phyloP scores from a whole-genome alignment of 2,329 filamentous ascomycete genomes.

The Arthrobotrys iridis region DNA sequence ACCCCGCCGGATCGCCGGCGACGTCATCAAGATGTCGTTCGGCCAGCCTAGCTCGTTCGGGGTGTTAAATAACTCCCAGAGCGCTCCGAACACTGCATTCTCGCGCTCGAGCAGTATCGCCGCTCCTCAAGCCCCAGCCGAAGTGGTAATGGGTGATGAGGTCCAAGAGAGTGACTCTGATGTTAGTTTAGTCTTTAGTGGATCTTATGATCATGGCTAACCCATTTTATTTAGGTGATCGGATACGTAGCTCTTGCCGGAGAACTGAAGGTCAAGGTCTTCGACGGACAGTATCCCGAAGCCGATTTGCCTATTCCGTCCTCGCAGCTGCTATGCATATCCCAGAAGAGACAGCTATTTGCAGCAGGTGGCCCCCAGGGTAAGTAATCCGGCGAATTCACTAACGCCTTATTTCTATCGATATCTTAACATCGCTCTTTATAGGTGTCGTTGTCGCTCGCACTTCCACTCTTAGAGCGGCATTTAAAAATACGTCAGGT shows the following conservation, averaged over 20 bases:
- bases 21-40: constrained; percentile 55
- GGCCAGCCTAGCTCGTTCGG: constrained; percentile 56
- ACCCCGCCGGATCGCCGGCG: constrained; percentile 6
- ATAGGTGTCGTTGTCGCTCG: constrained; percentile 75
- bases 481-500: constrained; percentile 66
- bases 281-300: constrained; percentile 75
- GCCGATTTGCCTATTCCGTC: constrained; percentile 75
- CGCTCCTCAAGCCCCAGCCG: constrained; percentile 53
- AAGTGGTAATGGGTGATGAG: constrained; percentile 55
- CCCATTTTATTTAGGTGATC: constrained; percentile 68
- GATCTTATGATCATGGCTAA: constrained; percentile 5
- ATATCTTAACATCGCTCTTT: constrained; percentile 1
- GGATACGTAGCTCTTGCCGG: constrained; percentile 83
- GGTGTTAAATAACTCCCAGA: constrained; percentile 55
- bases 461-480: constrained; percentile 79
- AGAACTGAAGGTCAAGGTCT: constrained; percentile 83
- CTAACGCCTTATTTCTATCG: not conserved
- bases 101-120: constrained; percentile 39
- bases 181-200: constrained; percentile 64
- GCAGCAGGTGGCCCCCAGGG: constrained; percentile 84
- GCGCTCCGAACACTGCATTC: constrained; percentile 40
- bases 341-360: constrained; percentile 79
- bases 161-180: constrained; percentile 79
- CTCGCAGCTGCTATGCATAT: constrained; percentile 84
- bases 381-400: constrained; percentile 30